Evolutionary conservation across 495 filamentous ascomycete species (phyloP).

Genomic region (Pseudoneurospora amorphoporcata): DNA sequence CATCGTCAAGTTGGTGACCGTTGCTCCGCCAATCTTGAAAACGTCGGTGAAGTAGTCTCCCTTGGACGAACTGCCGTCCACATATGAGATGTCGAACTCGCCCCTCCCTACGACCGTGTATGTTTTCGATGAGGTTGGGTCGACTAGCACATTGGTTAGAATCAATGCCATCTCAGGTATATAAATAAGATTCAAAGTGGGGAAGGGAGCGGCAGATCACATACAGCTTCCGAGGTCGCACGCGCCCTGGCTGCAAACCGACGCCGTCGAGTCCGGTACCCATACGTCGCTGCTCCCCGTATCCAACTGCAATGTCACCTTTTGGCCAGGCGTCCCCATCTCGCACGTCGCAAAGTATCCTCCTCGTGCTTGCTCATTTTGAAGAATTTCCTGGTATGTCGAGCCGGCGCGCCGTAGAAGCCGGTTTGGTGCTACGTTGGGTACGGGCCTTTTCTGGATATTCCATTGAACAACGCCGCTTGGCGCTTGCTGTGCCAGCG

Average conservation of each 20-base stretch:
- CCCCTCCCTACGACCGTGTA: constrained; percentile 50
- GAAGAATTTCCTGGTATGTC: constrained; percentile 29
- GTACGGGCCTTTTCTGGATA: constrained; percentile 20
- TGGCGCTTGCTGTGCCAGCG: constrained; percentile 16
- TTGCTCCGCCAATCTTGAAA: constrained; percentile 57
- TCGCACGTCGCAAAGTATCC: constrained; percentile 62
- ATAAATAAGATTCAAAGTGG: too few species aligned
- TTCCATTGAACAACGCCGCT: constrained; percentile 34
- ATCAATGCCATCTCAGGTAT: neutral
- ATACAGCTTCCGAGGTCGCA: constrained; percentile 41
- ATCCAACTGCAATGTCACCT: constrained; percentile 60
- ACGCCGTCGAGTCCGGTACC: constrained; percentile 55
- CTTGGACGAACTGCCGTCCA: constrained; percentile 62
- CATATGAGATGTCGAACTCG: constrained; percentile 83
- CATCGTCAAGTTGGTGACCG: constrained; percentile 65
- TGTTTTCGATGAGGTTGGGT: constrained; percentile 53
- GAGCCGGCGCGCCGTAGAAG: constrained; percentile 21
- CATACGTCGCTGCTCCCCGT: constrained; percentile 89
- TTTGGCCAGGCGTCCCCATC: constrained; percentile 61
- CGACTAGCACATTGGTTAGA: constrained; percentile 35
- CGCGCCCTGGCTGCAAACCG: constrained; percentile 42
- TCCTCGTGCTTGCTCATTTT: constrained; percentile 32
- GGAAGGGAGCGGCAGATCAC: constrained; percentile 6
- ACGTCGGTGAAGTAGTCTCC: constrained; percentile 80
- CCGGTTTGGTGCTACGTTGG: constrained; percentile 4